Percentiles rank a stretch among this genome's conserved stretches.
Conservation (phyloP, 2,329 filamentous ascomycete species). For the Ophioceras dolichostomum region DNA sequence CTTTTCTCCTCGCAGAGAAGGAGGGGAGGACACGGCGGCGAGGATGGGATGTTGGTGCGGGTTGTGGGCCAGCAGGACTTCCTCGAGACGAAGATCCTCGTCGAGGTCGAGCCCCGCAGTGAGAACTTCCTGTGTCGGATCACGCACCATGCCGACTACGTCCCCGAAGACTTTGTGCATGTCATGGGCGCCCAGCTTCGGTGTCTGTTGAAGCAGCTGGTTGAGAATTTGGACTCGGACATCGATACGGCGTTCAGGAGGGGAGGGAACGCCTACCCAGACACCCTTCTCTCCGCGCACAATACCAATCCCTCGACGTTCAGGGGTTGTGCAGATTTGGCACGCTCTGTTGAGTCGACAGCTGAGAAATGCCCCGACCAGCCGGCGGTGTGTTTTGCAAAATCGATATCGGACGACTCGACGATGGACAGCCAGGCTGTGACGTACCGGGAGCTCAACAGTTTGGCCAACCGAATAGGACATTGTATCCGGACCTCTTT, state of each 20-base stretch:
- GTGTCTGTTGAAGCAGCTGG: conserved; percentile 22
- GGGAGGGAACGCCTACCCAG: conserved; percentile 16
- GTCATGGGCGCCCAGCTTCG: conserved; percentile 51
- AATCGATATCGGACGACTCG: conserved; percentile 25
- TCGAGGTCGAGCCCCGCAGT: conserved; percentile 59
- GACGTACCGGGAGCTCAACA: conserved; percentile 55
- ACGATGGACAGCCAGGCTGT: conserved; percentile 26
- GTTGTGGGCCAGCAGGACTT: conserved; percentile 54
- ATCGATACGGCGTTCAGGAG: conserved; percentile 13
- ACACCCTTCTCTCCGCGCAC: conserved; percentile 31
- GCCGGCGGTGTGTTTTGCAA: conserved; percentile 53
- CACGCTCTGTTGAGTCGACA: conserved; percentile 39
- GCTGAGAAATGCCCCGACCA: conserved; percentile 34
- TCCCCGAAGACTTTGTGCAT: conserved; percentile 43
- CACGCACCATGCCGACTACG: conserved; percentile 31
- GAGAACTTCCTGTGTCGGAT: conserved; percentile 28
- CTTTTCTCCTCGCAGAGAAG: conserved; percentile 27
- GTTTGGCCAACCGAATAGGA: conserved; percentile 51
- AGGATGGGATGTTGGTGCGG: no score
- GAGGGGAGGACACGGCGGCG: no score
- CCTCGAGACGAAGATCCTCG: conserved; percentile 61
- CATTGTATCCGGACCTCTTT: conserved; percentile 37
- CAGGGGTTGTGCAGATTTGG: conserved; percentile 28
- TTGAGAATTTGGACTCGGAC: conserved; percentile 12
- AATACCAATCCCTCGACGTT: conserved; percentile 26